phyloP scores from a whole-genome alignment of 768 basidiomycete species.

The Rhizopogon vinicolor region DNA sequence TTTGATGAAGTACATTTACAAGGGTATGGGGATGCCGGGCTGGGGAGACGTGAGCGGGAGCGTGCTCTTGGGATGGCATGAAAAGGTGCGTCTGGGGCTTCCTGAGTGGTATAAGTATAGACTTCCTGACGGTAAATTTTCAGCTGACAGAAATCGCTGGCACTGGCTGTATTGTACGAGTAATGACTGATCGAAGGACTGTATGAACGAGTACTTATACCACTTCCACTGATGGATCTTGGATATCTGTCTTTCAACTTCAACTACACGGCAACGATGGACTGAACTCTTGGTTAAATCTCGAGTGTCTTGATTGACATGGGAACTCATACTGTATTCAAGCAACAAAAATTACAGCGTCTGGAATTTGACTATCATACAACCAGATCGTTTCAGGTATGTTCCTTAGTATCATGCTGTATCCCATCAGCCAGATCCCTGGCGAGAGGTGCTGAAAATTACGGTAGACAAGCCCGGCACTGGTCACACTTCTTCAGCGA shows the following conservation, averaged over 20 bases:
- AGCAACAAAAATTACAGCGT: too few species aligned
- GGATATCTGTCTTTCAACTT: background rate
- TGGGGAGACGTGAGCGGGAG: slow-evolving; percentile 49
- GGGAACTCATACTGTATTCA: too few species aligned
- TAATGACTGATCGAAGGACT: slow-evolving; percentile 63
- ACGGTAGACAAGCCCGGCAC: too few species aligned
- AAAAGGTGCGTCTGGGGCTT: slow-evolving; percentile 62
- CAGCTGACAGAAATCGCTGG: slow-evolving; percentile 93
- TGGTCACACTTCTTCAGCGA: too few species aligned
- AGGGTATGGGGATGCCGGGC: slow-evolving; percentile 77
- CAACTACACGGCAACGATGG: too few species aligned
- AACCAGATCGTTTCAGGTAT: too few species aligned
- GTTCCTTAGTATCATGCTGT: too few species aligned
- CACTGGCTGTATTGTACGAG: slow-evolving; percentile 90
- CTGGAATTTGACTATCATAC: too few species aligned
- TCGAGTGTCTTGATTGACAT: too few species aligned
- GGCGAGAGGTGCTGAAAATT: too few species aligned
- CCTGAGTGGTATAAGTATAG: background rate
- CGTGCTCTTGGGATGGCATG: slow-evolving; percentile 82
- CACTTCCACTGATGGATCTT: background rate
- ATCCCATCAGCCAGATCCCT: too few species aligned
- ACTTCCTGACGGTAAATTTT: background rate
- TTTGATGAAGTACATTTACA: slow-evolving; percentile 94
- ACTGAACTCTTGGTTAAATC: too few species aligned
- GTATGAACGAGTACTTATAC: slow-evolving; percentile 32